Percentiles rank a stretch among this genome's conserved stretches.
Evolutionary conservation across 768 basidiomycete genomes (phyloP).

Genomic region (Coprinopsis cinerea): DNA sequence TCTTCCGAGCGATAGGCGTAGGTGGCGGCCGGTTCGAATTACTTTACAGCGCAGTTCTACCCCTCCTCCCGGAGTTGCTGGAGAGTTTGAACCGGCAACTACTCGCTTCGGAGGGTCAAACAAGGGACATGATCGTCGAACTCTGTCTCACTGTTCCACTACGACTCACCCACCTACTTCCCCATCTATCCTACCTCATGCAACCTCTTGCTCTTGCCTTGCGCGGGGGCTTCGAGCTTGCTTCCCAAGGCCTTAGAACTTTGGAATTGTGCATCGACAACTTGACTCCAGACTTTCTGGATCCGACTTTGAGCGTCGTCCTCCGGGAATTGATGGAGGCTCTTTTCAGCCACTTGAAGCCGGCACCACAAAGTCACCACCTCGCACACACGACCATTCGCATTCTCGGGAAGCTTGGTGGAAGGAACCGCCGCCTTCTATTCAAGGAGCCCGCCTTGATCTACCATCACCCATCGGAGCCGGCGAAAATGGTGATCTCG

Average conservation of each 20-base stretch:
- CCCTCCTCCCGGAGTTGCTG: constrained; percentile 94
- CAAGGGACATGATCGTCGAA: constrained; percentile 92
- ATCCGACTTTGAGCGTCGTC: constrained; percentile 90
- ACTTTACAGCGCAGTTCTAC: constrained; percentile 93
- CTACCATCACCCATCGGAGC: constrained; percentile 64
- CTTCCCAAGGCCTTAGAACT: constrained; percentile 92
- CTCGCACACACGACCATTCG: constrained; percentile 93
- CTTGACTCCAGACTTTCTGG: constrained; percentile 94
- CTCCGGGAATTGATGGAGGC: constrained; percentile 93
- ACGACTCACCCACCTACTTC: constrained; percentile 90
- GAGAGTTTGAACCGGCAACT: constrained; percentile 91
- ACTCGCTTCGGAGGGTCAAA: constrained; percentile 72
- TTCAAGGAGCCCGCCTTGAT: constrained; percentile 73
- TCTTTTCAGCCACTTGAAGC: constrained; percentile 85
- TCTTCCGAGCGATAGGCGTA: constrained; percentile 91
- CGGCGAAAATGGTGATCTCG: constrained; percentile 64
- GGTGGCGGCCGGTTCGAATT: constrained; percentile 91
- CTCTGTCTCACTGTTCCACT: constrained; percentile 95
- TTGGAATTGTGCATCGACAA: constrained; percentile 99
- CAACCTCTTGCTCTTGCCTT: constrained; percentile 90
- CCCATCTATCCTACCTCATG: constrained; percentile 94
- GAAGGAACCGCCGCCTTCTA: constrained; percentile 83
- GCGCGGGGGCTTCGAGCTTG: constrained; percentile 80
- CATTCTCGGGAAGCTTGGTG: constrained; percentile 94
- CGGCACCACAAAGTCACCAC: constrained; percentile 81